Conservation (phyloP, 306 rosid species). For the Hylodesmum podocarpum region DNA sequence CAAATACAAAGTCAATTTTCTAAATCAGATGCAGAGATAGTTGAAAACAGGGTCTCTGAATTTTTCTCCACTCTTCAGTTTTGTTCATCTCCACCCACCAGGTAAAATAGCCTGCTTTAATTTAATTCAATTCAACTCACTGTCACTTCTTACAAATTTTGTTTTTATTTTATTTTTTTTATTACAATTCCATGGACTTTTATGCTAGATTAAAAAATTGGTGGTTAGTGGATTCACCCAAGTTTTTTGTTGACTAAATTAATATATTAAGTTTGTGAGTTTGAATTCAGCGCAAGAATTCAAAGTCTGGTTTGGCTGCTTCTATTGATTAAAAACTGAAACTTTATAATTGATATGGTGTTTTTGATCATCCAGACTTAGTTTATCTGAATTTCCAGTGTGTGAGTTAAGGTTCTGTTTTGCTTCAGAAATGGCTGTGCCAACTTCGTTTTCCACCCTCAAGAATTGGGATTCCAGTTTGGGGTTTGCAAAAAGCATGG, state of each 20-base stretch:
- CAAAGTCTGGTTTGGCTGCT: not conserved
- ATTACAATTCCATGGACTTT: conserved; percentile 2
- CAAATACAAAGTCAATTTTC: not conserved
- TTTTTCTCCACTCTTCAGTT: conserved; percentile 32
- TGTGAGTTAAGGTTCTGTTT: conserved; percentile 42
- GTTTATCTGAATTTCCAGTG: conserved; percentile 27
- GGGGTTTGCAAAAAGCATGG: conserved; percentile 69
- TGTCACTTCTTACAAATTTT: not conserved
- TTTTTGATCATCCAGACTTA: not conserved
- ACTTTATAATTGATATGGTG: conserved; percentile 18
- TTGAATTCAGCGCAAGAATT: not conserved
- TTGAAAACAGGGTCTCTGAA: conserved; percentile 1
- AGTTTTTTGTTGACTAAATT: not conserved
- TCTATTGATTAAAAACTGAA: conserved; percentile 3
- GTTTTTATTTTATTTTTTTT: no score
- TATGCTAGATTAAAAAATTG: not conserved
- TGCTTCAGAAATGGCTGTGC: conserved; percentile 62
- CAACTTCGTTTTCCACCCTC: conserved; percentile 61
- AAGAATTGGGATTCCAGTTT: conserved; percentile 63
- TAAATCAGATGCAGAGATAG: conserved; percentile 1
- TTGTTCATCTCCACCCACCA: conserved; percentile 18
- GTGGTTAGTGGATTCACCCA: not conserved
- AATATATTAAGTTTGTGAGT: not conserved
- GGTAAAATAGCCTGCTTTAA: conserved; percentile 30
- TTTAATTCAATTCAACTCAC: not conserved